These are phyloP conservation scores for Talaromyces islandicus DNA, from an alignment of 2,329 filamentous ascomycete species.

Conservation along the genomic window DNA sequence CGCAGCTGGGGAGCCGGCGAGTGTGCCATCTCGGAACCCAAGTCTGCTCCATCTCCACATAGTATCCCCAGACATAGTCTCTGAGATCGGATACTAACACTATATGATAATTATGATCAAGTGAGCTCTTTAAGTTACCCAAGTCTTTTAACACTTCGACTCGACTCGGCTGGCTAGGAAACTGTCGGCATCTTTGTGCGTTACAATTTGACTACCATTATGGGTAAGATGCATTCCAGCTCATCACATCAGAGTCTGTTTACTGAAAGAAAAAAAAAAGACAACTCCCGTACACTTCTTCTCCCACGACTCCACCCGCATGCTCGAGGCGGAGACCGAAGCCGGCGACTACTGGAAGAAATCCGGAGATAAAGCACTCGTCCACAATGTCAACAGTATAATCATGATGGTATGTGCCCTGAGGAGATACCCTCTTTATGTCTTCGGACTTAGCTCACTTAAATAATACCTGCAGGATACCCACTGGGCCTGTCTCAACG, in stretches of 20 bases:
- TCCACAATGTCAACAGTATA: neutral
- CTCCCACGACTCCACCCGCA: neutral
- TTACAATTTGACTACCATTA: neutral
- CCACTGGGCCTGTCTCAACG: conserved; percentile 56
- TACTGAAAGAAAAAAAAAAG: neutral
- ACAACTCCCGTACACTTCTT: neutral
- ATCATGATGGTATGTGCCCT: conserved; percentile 51
- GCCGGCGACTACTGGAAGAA: neutral
- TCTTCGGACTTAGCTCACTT: too few relatives aligned
- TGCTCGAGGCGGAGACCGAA: neutral
- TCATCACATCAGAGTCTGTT: too few relatives aligned
- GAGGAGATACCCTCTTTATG: neutral
- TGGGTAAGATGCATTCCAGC: neutral
- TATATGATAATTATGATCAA: too few relatives aligned
- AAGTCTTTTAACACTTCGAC: too few relatives aligned
- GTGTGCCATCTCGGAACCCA: too few relatives aligned
- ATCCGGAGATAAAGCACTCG: neutral
- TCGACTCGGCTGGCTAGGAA: too few relatives aligned
- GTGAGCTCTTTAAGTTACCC: too few relatives aligned
- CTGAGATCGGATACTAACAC: too few relatives aligned
- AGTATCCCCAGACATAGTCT: too few relatives aligned
- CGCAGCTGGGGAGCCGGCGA: too few relatives aligned
- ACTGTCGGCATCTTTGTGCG: too few relatives aligned
- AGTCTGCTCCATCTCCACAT: too few relatives aligned
- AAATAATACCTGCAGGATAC: conserved; percentile 41